Conservation (phyloP, 2,329 filamentous ascomycete species). For the Colletotrichum sp. region DNA sequence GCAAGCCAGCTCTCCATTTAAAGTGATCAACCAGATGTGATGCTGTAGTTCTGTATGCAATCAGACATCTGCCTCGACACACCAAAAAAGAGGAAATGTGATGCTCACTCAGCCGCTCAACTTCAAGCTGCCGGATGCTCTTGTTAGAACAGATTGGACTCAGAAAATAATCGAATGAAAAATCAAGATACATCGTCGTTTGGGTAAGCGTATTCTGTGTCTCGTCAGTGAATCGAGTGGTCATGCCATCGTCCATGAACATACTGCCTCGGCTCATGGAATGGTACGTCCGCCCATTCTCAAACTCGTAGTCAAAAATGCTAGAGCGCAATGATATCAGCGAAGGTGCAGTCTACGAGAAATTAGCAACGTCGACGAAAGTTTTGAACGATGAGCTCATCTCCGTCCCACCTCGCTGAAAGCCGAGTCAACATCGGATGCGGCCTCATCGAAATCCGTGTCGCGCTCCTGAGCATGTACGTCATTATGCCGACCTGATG, state of each 20-base stretch:
- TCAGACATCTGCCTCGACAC: not conserved
- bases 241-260: not conserved
- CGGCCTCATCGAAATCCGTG: not conserved
- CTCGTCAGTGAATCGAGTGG: not conserved
- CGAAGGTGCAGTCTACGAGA: not conserved
- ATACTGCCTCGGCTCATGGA: constrained; percentile 23
- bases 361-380: not conserved
- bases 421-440: not conserved
- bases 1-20: constrained; percentile 32
- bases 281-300: constrained; percentile 43
- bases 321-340: constrained; percentile 28
- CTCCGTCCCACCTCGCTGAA: not conserved
- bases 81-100: not conserved
- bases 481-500: not conserved
- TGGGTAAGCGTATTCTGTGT: constrained; percentile 28
- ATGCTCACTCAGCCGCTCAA: constrained; percentile 29
- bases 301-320: constrained; percentile 37
- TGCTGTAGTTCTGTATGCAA: constrained; percentile 37
- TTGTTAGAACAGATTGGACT: not conserved
- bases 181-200: constrained; percentile 29
- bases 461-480: not conserved
- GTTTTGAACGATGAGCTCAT: not conserved
- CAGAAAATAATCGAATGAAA: not conserved
- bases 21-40: constrained; percentile 35
- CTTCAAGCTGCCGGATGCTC: constrained; percentile 26